phyloP scores from a whole-genome alignment of 176 grass and related monocot genomes.

The Juncus inflexus region DNA sequence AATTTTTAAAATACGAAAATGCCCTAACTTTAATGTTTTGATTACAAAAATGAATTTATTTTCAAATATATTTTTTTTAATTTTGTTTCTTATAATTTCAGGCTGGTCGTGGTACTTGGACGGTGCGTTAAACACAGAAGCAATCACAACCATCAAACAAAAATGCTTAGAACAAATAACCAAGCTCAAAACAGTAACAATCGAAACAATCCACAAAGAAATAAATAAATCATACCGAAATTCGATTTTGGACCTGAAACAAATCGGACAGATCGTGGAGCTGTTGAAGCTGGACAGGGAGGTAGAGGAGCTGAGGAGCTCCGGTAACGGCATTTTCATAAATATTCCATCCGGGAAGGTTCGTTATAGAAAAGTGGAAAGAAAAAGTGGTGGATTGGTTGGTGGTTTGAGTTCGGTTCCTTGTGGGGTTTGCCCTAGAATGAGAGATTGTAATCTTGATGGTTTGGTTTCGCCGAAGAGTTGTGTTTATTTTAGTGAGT shows the following conservation, averaged over 20 bases:
- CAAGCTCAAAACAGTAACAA: constrained; percentile 8
- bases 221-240: constrained; percentile 20
- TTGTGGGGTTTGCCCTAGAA: background rate
- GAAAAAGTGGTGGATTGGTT: background rate
- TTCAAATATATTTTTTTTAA: background rate
- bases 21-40: too few species aligned
- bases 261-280: constrained; percentile 19
- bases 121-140: background rate
- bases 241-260: constrained; percentile 14
- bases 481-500: constrained; percentile 22
- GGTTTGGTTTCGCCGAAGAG: constrained; percentile 20
- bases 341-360: constrained; percentile 19
- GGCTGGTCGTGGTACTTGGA: background rate
- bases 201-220: constrained; percentile 20
- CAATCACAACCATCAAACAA: background rate
- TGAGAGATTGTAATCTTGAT: constrained; percentile 19
- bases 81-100: background rate
- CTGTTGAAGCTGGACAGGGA: constrained; percentile 16
- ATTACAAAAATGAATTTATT: too few species aligned
- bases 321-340: constrained; percentile 12
- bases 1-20: too few species aligned
- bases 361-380: constrained; percentile 17
- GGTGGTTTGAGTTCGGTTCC: constrained; percentile 13
- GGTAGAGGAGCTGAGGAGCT: constrained; percentile 25
- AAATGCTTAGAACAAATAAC: constrained; percentile 19